A percentile compares a stretch with the other conserved stretches of the same genome.
phyloP scores from a whole-genome alignment of 441 rosid species.

The Syzygium malaccense region DNA sequence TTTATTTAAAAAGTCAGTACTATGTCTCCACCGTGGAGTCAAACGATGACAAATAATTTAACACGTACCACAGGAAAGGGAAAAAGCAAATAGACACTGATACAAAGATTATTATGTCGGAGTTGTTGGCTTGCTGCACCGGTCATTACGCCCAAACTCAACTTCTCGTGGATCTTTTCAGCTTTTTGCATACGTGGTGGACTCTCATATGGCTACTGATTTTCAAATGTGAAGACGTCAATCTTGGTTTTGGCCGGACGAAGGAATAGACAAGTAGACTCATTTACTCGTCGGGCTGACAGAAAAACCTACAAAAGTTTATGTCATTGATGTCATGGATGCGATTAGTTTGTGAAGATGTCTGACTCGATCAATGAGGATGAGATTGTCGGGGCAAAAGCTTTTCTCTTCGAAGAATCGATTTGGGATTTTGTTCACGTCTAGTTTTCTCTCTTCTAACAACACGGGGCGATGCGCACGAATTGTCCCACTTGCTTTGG shows the following conservation, averaged over 20 bases:
- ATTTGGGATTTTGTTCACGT: not conserved
- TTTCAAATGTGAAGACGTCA: not conserved
- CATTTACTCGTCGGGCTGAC: not conserved
- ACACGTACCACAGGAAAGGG: not conserved
- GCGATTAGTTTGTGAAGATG: not conserved
- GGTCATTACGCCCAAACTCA: not conserved
- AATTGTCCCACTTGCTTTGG: not conserved
- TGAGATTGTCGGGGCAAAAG: not conserved
- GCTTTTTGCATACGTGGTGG: not conserved
- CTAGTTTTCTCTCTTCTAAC: not conserved
- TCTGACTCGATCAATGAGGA: not conserved
- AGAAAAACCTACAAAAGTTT: not conserved
- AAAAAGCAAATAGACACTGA: not conserved
- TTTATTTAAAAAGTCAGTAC: not conserved
- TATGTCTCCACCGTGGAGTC: not conserved
- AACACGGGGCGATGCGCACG: not conserved
- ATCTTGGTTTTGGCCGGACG: not conserved
- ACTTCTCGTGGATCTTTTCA: not conserved
- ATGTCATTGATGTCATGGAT: not conserved
- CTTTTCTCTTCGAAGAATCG: not conserved
- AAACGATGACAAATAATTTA: not conserved
- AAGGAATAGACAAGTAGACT: not conserved
- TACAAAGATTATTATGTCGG: not conserved
- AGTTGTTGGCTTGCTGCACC: not conserved
- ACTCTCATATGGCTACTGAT: not conserved